These are phyloP conservation scores for Globisporangium emineosum DNA, from an alignment of 352 stramenopile genomes.

Conservation along the genomic window DNA sequence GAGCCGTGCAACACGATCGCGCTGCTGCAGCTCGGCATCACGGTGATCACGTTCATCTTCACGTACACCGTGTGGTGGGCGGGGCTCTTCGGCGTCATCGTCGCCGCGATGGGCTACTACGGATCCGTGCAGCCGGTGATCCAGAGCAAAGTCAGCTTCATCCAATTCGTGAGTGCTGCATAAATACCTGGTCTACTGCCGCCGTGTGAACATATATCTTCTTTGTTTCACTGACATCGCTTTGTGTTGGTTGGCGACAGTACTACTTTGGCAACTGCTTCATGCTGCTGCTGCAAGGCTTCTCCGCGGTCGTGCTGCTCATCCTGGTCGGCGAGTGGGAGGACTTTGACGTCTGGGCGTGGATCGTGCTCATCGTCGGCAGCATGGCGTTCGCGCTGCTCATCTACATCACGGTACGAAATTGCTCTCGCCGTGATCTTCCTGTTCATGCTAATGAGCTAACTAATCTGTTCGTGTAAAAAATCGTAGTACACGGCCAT, in stretches of 20 bases:
- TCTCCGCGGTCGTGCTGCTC: slow-evolving; percentile 71
- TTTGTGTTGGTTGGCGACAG: slow-evolving; percentile 22
- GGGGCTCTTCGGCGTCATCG: slow-evolving; percentile 72
- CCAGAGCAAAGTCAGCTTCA: slow-evolving; percentile 88
- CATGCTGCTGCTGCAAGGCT: slow-evolving; percentile 71
- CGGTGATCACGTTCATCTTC: slow-evolving; percentile 71
- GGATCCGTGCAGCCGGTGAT: slow-evolving; percentile 78
- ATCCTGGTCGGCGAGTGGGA: slow-evolving; percentile 79
- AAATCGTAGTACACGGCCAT: slow-evolving; percentile 72
- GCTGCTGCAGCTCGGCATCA: slow-evolving; percentile 68
- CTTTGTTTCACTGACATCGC: not conserved
- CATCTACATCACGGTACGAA: slow-evolving; percentile 61
- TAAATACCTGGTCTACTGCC: too few species aligned
- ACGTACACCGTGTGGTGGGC: slow-evolving; percentile 83
- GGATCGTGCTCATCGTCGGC: slow-evolving; percentile 65
- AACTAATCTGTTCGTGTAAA: not conserved
- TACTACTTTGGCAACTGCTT: slow-evolving; percentile 89
- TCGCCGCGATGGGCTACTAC: slow-evolving; percentile 81
- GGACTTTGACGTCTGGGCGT: slow-evolving; percentile 70
- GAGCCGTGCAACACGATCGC: slow-evolving; percentile 82
- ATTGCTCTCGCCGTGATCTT: too few species aligned
- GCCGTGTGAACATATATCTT: too few species aligned
- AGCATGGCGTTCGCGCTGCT: slow-evolving; percentile 65
- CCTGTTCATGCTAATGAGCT: too few species aligned
- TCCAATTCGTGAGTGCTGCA: slow-evolving; percentile 69